These are phyloP conservation scores for Trypanosoma boissoni DNA, from an alignment of 208 protist species.

Conservation along the genomic window DNA sequence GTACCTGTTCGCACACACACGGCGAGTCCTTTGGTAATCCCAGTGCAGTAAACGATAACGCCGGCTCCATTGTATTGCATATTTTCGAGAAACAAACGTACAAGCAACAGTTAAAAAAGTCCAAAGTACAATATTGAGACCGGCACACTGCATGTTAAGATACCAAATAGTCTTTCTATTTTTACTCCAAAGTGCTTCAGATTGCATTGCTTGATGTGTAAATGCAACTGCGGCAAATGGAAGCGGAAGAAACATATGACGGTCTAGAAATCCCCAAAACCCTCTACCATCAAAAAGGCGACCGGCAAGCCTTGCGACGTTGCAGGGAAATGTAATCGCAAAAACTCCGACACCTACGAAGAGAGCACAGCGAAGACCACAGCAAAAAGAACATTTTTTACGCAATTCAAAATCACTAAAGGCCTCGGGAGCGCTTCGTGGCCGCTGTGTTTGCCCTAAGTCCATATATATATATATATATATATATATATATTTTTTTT, in stretches of 20 bases:
- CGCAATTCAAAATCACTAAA: slow-evolving; percentile 59
- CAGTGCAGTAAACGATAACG: slow-evolving; percentile 75
- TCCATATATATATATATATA: slow-evolving; percentile 60
- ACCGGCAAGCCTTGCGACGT: slow-evolving; percentile 43
- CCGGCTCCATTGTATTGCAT: slow-evolving; percentile 35
- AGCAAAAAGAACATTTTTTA: slow-evolving; percentile 76
- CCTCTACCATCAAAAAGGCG: slow-evolving; percentile 46
- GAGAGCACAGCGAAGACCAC: slow-evolving; percentile 48
- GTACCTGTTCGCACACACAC: slow-evolving; percentile 61
- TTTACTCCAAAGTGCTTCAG: slow-evolving; percentile 83
- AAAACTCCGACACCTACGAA: slow-evolving; percentile 36
- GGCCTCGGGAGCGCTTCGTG: slow-evolving; percentile 35
- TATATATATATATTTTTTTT: not conserved
- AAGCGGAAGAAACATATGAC: slow-evolving; percentile 57
- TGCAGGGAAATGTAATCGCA: slow-evolving; percentile 60
- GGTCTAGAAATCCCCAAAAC: slow-evolving; percentile 56
- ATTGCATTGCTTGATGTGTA: slow-evolving; percentile 78
- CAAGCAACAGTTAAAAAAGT: slow-evolving; percentile 14
- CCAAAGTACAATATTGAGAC: slow-evolving; percentile 66
- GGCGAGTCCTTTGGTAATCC: slow-evolving; percentile 67
- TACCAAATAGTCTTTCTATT: slow-evolving; percentile 70
- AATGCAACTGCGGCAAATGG: slow-evolving; percentile 70
- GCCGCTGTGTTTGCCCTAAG: slow-evolving; percentile 55
- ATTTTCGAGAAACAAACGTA: slow-evolving; percentile 48
- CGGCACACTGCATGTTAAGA: slow-evolving; percentile 61